Evolutionary conservation across 73 alveolate species (phyloP), one percentile per base, ranked within the genome.

Genomic region (Paramecium sexaurelia): DNA sequence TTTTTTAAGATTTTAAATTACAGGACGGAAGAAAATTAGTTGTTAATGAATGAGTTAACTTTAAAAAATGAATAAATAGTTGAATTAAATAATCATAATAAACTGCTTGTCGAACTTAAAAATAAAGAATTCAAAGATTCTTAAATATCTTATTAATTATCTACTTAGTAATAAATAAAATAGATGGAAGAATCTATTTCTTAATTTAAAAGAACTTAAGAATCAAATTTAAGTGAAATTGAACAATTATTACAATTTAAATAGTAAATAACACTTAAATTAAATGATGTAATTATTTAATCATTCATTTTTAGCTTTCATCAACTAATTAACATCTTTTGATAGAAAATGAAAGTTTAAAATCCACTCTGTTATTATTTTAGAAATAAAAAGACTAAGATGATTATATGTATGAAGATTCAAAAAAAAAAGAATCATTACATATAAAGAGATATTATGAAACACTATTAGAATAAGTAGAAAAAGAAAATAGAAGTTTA

Each of bases 381-480:
- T 27, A 78, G 10, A 40, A 78, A 45, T 15, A 78, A n/a, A 78
- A 45, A 45, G 90, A 78, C 41, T 45, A 78, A 41, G 90, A 78
- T 78, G 90, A 78, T 29, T 78, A 11, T 45, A 39, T 41, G 68
- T 78, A 40, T 78, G 90, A 78, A 43, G 90, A 78, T 17, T 78
- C 19, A 15, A 78, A 78, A 33, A 78, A 78, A 24, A 78, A 78
- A 78, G 90, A 78, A 33, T 29, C 68, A 19, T 33, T 78, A 24
- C 90, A 78, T 45, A 17, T 78, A 17, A 78, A 78, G 55, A 20
- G 90, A 40, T 78, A 78, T 24, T 78, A 78, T 78, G 90, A 78
- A 45, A 78, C 90, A 39, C 22, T 78, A 29, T 78, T 78, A 78
- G 90, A 78, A 78, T 43, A 78, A 78, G 90, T 78, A 26, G 90